Evolutionary conservation across 2,329 filamentous ascomycete genomes (phyloP), one percentile per base, ranked within the genome.

Genomic region (Alternaria burnsii): DNA sequence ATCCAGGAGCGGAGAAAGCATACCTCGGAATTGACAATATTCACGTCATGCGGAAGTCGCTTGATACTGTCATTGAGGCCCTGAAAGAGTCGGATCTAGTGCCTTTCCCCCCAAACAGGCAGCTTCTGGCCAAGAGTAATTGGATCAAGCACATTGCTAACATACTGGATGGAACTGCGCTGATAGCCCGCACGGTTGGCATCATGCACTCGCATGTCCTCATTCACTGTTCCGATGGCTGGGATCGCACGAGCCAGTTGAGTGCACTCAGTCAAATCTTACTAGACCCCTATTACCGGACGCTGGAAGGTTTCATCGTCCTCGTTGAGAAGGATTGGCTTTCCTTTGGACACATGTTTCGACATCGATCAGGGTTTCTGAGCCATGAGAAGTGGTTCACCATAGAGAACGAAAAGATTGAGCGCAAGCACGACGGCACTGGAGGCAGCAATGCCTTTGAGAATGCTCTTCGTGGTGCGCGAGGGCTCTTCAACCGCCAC

Each of bases 1-100:
- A 99, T 81, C 92, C 91, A 63, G 94, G 94, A 72, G 93, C 93
- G 16, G 90, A 90, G 60, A 97, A 97, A 79, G 90, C 91, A 30
- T 99, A 96, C 75, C 86, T 99, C 57, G 95, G 92, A 64, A 99
- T 99, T 72, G 94, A 96, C 77, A 99, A 99, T 76, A 98, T 99
- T 61, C 95, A 99, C 74, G 93, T 97, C 63, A 99, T 99, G 95
- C 87, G 95, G 58, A 91, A 91, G 63, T 98, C 94, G 2, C 83
- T 99, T 34, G 89, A 91, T 69, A 94, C 90, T 68, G 91, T 99
- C 20, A 85, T 97, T 54, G 94, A 97, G 65, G 91, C 93, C 3
- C 82, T 99, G 72, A 97, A 97, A 75, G 94, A 98, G 69, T 92
- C 93, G 2, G 95, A 99, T 76, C 86, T 97, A 28, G 91, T 92